Evolutionary conservation across 2,329 filamentous ascomycete species (phyloP).

Genomic region (Cordyceps javanica): DNA sequence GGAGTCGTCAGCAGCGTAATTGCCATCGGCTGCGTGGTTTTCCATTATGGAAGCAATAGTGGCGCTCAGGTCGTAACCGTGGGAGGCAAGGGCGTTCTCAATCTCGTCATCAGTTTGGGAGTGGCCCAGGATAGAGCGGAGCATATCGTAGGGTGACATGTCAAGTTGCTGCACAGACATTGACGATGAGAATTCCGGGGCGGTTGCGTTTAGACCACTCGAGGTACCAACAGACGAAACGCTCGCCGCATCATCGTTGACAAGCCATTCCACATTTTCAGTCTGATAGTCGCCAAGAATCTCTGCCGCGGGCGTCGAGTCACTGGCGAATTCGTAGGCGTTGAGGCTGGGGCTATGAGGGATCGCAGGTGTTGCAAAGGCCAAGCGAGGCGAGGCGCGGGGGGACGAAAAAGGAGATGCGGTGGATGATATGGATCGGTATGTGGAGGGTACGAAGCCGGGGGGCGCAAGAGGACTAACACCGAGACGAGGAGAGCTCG

Average conservation of each 20-base stretch:
- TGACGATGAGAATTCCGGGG: slow-evolving; percentile 64
- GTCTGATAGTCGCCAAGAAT: slow-evolving; percentile 86
- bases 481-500: slow-evolving; percentile 73
- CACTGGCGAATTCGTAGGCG: slow-evolving; percentile 87
- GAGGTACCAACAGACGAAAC: slow-evolving; percentile 69
- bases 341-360: slow-evolving; percentile 92
- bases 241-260: slow-evolving; percentile 79
- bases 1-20: slow-evolving; percentile 41
- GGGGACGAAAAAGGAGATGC: slow-evolving; percentile 92
- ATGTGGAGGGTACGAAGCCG: slow-evolving; percentile 72
- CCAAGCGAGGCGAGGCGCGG: slow-evolving; percentile 83
- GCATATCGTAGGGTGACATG: slow-evolving; percentile 97
- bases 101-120: slow-evolving; percentile 90
- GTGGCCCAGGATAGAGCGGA: slow-evolving; percentile 88
- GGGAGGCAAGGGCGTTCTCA: slow-evolving; percentile 78
- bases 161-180: slow-evolving; percentile 63
- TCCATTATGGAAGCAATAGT: slow-evolving; percentile 89
- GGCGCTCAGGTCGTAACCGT: slow-evolving; percentile 88
- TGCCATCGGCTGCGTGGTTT: slow-evolving; percentile 43
- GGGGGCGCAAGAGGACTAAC: slow-evolving; percentile 80
- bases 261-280: slow-evolving; percentile 95
- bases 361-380: slow-evolving; percentile 81
- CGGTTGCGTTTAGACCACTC: slow-evolving; percentile 69
- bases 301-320: slow-evolving; percentile 73
- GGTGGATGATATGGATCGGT: slow-evolving; percentile 67